A percentile compares a stretch with the other conserved stretches of the same genome.
Evolutionary conservation across 148 eudicot genomes (phyloP).

Genomic region (Camellia granthamiana): DNA sequence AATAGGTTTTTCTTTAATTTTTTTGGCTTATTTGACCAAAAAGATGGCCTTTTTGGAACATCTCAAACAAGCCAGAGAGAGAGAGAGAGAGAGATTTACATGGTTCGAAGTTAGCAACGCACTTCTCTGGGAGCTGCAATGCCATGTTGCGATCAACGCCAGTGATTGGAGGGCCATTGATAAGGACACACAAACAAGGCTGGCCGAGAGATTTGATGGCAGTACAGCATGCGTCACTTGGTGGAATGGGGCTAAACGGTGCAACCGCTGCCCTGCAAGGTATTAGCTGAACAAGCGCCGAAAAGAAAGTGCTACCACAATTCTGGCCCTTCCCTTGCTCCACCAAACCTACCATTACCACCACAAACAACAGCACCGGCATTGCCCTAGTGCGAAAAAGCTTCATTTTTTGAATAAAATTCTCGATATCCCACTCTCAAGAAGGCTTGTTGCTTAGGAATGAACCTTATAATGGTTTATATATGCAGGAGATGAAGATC

Average conservation of each 20-base stretch:
- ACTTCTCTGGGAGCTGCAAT: constrained; percentile 82
- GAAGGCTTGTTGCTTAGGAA: neutral
- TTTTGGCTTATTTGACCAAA: neutral
- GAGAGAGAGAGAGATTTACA: constrained; percentile 32
- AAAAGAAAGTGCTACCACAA: constrained; percentile 76
- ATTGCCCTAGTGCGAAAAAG: constrained; percentile 16
- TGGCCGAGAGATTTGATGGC: constrained; percentile 73
- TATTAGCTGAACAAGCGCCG: constrained; percentile 77
- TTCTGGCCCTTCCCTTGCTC: constrained; percentile 39
- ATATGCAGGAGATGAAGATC: constrained; percentile 25
- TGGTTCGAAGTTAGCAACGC: constrained; percentile 69
- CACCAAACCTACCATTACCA: constrained; percentile 32
- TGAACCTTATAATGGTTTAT: neutral
- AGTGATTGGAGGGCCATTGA: constrained; percentile 81
- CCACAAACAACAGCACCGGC: constrained; percentile 23
- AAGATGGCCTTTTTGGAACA: neutral
- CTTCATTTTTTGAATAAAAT: constrained; percentile 35
- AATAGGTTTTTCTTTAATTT: too few species aligned
- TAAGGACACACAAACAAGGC: constrained; percentile 82
- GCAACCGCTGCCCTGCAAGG: constrained; percentile 80
- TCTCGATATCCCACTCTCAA: neutral
- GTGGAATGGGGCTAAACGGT: constrained; percentile 73
- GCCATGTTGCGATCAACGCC: constrained; percentile 95
- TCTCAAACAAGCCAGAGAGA: neutral
- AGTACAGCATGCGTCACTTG: constrained; percentile 80